Percentiles rank a stretch among this genome's conserved stretches.
These are phyloP conservation scores for Ustilago curta DNA, from an alignment of 1,284 basidiomycete genomes.

Conservation along the genomic window DNA sequence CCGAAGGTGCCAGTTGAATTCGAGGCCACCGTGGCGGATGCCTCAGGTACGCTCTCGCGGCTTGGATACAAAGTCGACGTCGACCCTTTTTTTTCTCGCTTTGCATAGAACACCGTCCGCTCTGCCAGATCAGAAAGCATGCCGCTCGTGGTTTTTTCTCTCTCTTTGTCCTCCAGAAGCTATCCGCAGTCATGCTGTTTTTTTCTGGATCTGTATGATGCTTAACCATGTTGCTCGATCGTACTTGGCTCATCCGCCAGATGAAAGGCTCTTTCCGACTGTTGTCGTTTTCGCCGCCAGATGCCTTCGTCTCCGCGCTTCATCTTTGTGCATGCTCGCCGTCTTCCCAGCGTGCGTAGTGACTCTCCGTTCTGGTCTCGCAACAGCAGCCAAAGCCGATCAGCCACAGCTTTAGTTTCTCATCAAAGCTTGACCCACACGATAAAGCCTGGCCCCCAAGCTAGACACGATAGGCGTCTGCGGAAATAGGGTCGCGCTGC, in stretches of 20 bases:
- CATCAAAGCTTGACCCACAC: neutral
- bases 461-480: slow-evolving; percentile 3
- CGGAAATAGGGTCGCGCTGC: slow-evolving; percentile 5
- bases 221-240: neutral
- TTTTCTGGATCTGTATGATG: slow-evolving; percentile 2
- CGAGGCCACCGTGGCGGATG: neutral
- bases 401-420: neutral
- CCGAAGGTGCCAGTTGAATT: neutral
- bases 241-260: neutral
- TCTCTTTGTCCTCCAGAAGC: neutral
- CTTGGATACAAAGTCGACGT: slow-evolving; percentile 14
- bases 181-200: slow-evolving; percentile 2
- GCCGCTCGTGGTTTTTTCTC: slow-evolving; percentile 30
- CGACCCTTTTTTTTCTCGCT: slow-evolving; percentile 10
- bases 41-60: neutral
- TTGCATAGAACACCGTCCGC: slow-evolving; percentile 23
- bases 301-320: neutral
- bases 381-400: neutral
- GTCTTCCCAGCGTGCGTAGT: neutral
- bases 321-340: neutral
- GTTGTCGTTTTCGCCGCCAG: neutral
- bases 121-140: slow-evolving; percentile 15
- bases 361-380: neutral
- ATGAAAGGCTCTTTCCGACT: neutral
- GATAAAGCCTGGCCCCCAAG: neutral